phyloP scores from a whole-genome alignment of 2,329 filamentous ascomycete genomes.

The Colletotrichum kahawae region DNA sequence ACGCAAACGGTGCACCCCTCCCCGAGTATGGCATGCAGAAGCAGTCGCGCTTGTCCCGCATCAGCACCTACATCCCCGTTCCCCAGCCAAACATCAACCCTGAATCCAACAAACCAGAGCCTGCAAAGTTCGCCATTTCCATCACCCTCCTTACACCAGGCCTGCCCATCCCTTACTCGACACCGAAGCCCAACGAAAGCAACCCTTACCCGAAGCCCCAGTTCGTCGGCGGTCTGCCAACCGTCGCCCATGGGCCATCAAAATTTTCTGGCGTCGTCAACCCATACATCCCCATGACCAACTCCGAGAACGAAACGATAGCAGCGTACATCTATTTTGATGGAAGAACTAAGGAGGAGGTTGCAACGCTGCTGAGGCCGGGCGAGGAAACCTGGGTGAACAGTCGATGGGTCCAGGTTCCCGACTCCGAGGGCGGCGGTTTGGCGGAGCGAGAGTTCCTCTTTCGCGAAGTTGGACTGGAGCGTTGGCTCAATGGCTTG shows the following conservation, averaged over 20 bases:
- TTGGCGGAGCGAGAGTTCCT: slow-evolving; percentile 96
- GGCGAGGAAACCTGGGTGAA: slow-evolving; percentile 99
- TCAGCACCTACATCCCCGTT: slow-evolving; percentile 97
- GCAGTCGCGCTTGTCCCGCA: slow-evolving; percentile 87
- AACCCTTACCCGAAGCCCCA: slow-evolving; percentile 84
- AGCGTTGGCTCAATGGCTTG: slow-evolving; percentile 94
- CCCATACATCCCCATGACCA: slow-evolving; percentile 91
- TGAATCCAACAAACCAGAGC: slow-evolving; percentile 78
- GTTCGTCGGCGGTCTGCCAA: slow-evolving; percentile 74
- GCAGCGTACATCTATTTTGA: slow-evolving; percentile 99
- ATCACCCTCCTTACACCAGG: slow-evolving; percentile 93
- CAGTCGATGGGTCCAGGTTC: slow-evolving; percentile 95
- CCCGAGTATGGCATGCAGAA: slow-evolving; percentile 95
- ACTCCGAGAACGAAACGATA: slow-evolving; percentile 94
- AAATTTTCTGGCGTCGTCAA: slow-evolving; percentile 64
- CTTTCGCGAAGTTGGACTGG: slow-evolving; percentile 94
- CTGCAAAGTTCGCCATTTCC: slow-evolving; percentile 96
- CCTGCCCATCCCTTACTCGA: slow-evolving; percentile 89
- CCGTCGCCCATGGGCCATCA: slow-evolving; percentile 51
- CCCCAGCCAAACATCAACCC: slow-evolving; percentile 76
- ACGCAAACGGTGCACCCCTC: slow-evolving; percentile 79
- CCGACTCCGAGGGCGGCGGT: slow-evolving; percentile 88
- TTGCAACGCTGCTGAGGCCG: slow-evolving; percentile 87
- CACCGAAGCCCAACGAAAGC: slow-evolving; percentile 77
- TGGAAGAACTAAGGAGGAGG: slow-evolving; percentile 92